Base-by-base conservation (phyloP, 2,329 filamentous ascomycete species). In the Immersiporthe knoxdaviesiana region DNA sequence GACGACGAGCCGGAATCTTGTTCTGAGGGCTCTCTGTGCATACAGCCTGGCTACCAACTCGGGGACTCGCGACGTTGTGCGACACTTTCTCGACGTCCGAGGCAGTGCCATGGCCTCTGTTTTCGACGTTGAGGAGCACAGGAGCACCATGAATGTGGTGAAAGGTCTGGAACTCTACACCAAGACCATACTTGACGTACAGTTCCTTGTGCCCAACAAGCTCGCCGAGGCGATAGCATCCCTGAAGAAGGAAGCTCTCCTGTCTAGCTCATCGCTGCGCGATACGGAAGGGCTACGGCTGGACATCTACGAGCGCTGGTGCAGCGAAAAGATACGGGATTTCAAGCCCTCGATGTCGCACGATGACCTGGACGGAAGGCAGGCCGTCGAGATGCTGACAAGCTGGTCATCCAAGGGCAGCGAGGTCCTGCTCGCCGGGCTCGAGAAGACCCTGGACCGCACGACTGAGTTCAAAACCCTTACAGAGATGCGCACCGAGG, bases 311-410 rank as follows among this genome's bases (percentile, higher is more conserved):
- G 88, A 90, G 72, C 85, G 86, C 27, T 97, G 94, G 92, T 92
- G 96, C 72, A 87, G 91, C 24, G 89, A 94, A 10, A 93, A 97
- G 70, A 92, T 97, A 56, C 88, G 88, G 61, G 91, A 91, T 72
- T 97, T 97, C 76, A 95, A 90, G 0, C 94, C 94, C 0, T 97
- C 93, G 81, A 92, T 97, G 47, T 89, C 92, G 39, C 90, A 97
- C 74, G 92, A 94, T 73, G 92, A 96, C 73, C 79, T 92, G 5
- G 86, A 89, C 32, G 87, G 85, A 27, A 79, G 82, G 32, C 85
- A 89, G 70, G 87, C 88, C 0, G 84, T 85, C 56, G 85, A 88
- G 2, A 88, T 88, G 78, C 83, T 93, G 18, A 84, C 84, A 30
- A 77, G 77, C 37, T 94, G 92, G 91, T 88, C 89, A 0, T 83